Evolutionary conservation across 148 eudicot species (phyloP).

Genomic region (Arbutus unedo): DNA sequence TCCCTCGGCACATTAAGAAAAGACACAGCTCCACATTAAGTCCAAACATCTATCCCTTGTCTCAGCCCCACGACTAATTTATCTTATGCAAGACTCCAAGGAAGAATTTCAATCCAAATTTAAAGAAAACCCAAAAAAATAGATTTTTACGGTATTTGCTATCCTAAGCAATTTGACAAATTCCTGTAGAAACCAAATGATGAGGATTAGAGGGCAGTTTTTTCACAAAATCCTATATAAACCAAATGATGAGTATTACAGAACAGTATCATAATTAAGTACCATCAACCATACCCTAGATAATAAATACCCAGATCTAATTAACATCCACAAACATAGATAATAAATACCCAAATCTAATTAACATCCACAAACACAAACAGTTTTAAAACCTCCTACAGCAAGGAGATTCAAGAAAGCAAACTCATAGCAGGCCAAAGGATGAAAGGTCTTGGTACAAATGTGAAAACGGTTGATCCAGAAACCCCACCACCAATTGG

Average conservation of each 20-base stretch:
- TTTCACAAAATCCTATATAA: neutral
- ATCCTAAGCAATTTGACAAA: conserved; percentile 9
- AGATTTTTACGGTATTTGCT: neutral
- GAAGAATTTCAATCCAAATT: neutral
- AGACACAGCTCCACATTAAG: neutral
- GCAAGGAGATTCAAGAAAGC: neutral
- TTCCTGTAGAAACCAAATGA: conserved; percentile 9
- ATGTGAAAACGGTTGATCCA: neutral
- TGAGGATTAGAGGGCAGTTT: neutral
- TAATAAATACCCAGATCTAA: neutral
- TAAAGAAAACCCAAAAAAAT: neutral
- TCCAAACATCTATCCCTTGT: neutral
- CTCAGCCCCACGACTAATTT: neutral
- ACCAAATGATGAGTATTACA: neutral
- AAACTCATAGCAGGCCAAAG: neutral
- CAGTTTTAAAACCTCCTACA: neutral
- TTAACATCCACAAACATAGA: conserved; percentile 3
- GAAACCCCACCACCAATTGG: conserved; percentile 9
- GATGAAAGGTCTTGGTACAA: conserved; percentile 1
- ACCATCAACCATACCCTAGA: neutral
- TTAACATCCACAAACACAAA: conserved; percentile 6
- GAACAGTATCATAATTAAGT: neutral
- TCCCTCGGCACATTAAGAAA: neutral
- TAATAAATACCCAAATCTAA: neutral
- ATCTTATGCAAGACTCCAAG: neutral